Base-by-base conservation (phyloP, 805 yeast species). In the Wickerhamiella alocasiicola region DNA sequence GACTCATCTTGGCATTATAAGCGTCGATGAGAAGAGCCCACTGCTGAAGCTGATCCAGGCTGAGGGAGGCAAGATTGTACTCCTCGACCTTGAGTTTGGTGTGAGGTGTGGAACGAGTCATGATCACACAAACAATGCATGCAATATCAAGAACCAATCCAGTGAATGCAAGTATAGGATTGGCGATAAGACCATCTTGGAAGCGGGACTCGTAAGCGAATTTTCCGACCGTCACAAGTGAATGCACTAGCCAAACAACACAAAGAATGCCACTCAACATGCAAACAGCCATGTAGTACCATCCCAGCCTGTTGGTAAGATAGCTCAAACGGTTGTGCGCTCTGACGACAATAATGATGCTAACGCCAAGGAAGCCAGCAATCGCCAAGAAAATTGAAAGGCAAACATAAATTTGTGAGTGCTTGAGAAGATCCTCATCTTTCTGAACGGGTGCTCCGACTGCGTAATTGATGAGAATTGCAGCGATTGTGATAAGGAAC, bases 11-110 rank as follows among this genome's bases (percentile, higher is more conserved):
- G n/a, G 41, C 19, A 16, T 43, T 47, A 35, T 56, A 53, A 42
- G 53, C 53, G 33, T 60, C 62, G 20, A 60, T 57, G 5, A 60
- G 49, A 11, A 44, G 37, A 6, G 59, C 55, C 52, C 53, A 57
- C 3, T 59, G 60, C 9, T 47, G 49, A 9, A 50, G 41, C 43
- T 60, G 60, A 9, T 44, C 48, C 9, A 36, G 42, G 12, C 46
- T 49, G 21, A 57, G 44, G 25, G 42, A 27, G n/a, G 44, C 30
- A 7, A 60, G 45, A 28, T 59, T 56, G 29, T 55, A 49, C 26
- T 42, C 51, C 36, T 60, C 59, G 7, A 60, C 62, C 28, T 41
- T 31, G 17, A 57, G 46, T 9, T 44, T 41, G 1, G 61, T 50
- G 6, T 44, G 32, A 1, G 64, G 64, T 15, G 50, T 42, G 27